Base-by-base conservation (phyloP, 1,284 basidiomycete species). In the Hypsizygus ulmarius region DNA sequence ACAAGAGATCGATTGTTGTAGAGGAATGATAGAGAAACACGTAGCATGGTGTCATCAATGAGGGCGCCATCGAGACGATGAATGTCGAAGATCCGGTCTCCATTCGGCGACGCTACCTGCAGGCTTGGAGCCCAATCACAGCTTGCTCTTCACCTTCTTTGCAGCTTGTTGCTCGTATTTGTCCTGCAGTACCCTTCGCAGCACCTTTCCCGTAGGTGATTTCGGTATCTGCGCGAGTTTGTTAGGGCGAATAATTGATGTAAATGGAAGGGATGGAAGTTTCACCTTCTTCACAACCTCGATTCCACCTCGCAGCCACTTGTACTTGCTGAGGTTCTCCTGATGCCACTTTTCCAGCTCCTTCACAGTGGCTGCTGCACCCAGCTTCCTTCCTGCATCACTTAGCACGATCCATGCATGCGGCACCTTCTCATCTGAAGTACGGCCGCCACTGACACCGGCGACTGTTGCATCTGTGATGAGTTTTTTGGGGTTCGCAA, bases 351-450 rank as follows among this genome's bases (percentile, higher is more conserved):
- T 62, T 9, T 85, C 75, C 7, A 90, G 65, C 41, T 66, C 71
- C 42, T 66, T 62, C 2, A 77, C 54, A 3, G 73, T 75, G 25
- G 67, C 71, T 2, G 60, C 58, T 2, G 63, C 64, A 9, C 83
- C 82, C 2, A 72, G 58, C 38, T 64, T 66, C 55, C 69, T 71
- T 3, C 84, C 87, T 1, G 61, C 60, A 0, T 67, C 53, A 39
- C 78, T 83, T 11, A 89, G 64, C 1, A 89, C 84, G 38, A 90
- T 58, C 86, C 87, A 90, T 1, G 87, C 87, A 3, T 81, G 75
- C 1, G 87, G 87, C 2, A 83, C 71, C 54, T 78, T 79, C 64
- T 88, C 85, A 56, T 87, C 84, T 0, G 72, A 68, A 0, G 81
- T 81, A 3, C 83, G 79, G 0, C 81, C 81, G 9, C 84, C 83